phyloP scores from a whole-genome alignment of 768 basidiomycete genomes.

The Fistulinella prunicolor region DNA sequence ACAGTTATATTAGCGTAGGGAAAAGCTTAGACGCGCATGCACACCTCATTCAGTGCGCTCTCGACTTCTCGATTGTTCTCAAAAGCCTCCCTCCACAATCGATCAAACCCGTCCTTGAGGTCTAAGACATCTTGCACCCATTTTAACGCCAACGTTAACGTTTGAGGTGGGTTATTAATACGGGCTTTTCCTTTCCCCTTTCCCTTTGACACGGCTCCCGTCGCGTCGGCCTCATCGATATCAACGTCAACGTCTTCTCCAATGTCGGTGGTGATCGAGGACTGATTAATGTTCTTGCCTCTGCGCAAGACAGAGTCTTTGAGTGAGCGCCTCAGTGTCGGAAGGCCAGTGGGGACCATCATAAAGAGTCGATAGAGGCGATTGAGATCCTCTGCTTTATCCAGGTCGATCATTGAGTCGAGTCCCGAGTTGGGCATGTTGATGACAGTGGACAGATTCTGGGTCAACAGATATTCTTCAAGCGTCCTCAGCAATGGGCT shows the following conservation, averaged over 20 bases:
- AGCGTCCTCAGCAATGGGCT: slow-evolving; percentile 69
- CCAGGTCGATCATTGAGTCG: slow-evolving; percentile 80
- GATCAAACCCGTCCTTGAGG: slow-evolving; percentile 89
- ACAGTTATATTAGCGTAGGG: slow-evolving; percentile 4
- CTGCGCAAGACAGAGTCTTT: slow-evolving; percentile 69
- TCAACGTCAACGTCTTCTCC: slow-evolving; percentile 35
- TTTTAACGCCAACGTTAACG: slow-evolving; percentile 64
- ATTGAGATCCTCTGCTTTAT: slow-evolving; percentile 71
- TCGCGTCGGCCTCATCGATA: slow-evolving; percentile 34
- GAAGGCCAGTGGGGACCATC: slow-evolving; percentile 64
- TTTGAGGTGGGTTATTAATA: slow-evolving; percentile 37
- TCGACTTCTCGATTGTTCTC: slow-evolving; percentile 72
- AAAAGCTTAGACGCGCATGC: slow-evolving; percentile 5
- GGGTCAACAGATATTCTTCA: slow-evolving; percentile 70
- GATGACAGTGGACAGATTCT: slow-evolving; percentile 74
- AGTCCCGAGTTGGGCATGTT: slow-evolving; percentile 81
- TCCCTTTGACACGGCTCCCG: slow-evolving; percentile 36
- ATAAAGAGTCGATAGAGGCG: slow-evolving; percentile 76
- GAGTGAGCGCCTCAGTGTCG: slow-evolving; percentile 60
- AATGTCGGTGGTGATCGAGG: slow-evolving; percentile 43
- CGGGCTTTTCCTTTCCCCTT: slow-evolving; percentile 59
- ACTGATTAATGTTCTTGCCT: slow-evolving; percentile 77
- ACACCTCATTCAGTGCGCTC: slow-evolving; percentile 80
- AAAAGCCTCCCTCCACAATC: slow-evolving; percentile 69
- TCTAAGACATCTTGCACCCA: slow-evolving; percentile 94